These are phyloP conservation scores for Mycosarcoma mackinlayi DNA, from an alignment of 1,284 basidiomycete species.

Conservation along the genomic window DNA sequence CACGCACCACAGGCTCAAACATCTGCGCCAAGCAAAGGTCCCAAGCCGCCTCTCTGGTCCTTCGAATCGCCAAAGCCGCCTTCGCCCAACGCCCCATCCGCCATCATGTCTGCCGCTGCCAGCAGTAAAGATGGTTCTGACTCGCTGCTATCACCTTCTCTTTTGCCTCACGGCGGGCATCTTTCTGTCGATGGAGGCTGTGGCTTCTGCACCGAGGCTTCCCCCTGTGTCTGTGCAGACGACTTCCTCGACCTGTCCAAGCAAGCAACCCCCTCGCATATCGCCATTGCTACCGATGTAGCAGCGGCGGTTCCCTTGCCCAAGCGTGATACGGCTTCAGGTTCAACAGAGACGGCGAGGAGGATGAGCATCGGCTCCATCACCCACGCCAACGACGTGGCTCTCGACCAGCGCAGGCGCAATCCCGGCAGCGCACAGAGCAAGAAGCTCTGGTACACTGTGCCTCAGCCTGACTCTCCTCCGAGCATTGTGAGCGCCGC, in stretches of 20 bases:
- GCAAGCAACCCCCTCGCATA: constrained; percentile 23
- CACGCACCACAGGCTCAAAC: no score
- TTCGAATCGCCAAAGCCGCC: constrained; percentile 18
- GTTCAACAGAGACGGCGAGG: constrained; percentile 15
- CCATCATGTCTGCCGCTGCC: background rate
- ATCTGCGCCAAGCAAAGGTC: constrained; percentile 13
- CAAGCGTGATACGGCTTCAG: constrained; percentile 16
- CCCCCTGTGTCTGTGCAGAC: constrained; percentile 57
- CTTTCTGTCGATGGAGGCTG: constrained; percentile 51
- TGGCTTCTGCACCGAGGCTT: constrained; percentile 60
- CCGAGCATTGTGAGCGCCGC: constrained; percentile 2
- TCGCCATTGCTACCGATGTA: constrained; percentile 25
- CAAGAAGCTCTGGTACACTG: constrained; percentile 51
- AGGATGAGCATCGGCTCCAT: constrained; percentile 48
- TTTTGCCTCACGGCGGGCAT: constrained; percentile 22
- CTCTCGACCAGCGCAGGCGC: constrained; percentile 26
- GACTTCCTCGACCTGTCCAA: constrained; percentile 39
- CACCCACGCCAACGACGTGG: constrained; percentile 29
- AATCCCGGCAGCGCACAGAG: background rate
- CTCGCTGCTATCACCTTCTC: constrained; percentile 28
- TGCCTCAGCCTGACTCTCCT: constrained; percentile 19
- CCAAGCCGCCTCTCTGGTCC: constrained; percentile 32
- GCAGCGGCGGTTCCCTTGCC: constrained; percentile 33
- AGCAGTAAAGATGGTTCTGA: background rate
- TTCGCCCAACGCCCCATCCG: background rate